Conservation (phyloP, 306 rosid genomes). For the Cicer pinnatifidum region DNA sequence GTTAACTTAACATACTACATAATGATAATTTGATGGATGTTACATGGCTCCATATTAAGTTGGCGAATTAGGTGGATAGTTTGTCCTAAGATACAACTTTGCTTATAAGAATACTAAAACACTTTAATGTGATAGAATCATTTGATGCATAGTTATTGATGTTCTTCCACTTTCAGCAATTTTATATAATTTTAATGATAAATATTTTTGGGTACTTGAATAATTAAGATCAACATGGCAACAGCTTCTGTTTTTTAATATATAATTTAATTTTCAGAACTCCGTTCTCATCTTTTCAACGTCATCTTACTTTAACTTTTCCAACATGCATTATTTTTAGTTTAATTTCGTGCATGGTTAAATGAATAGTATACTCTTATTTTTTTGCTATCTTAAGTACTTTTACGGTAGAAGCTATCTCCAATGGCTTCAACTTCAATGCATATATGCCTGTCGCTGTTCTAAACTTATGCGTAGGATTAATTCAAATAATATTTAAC, state of each 20-base stretch:
- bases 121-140: constrained; percentile 1
- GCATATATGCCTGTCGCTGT: background rate
- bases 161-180: constrained; percentile 33
- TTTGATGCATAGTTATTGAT: constrained; percentile 24
- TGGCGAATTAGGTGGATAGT: constrained; percentile 38
- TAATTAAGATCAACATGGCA: constrained; percentile 27
- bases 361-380: background rate
- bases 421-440: background rate
- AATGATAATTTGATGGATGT: background rate
- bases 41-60: background rate
- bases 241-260: background rate
- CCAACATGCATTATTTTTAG: background rate
- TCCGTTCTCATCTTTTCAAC: constrained; percentile 8
- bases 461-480: too few relatives aligned
- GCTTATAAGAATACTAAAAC: constrained; percentile 25
- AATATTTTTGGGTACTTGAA: constrained; percentile 14
- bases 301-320: constrained; percentile 4
- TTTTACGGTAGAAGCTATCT: background rate
- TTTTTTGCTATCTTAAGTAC: background rate
- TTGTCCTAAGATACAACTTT: background rate
- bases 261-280: background rate
- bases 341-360: background rate
- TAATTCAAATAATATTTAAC: too few relatives aligned
- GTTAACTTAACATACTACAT: background rate
- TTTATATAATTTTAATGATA: constrained; percentile 18